Evolutionary conservation across 2,329 filamentous ascomycete genomes (phyloP).

Genomic region (Dendrostoma leiphaemia): DNA sequence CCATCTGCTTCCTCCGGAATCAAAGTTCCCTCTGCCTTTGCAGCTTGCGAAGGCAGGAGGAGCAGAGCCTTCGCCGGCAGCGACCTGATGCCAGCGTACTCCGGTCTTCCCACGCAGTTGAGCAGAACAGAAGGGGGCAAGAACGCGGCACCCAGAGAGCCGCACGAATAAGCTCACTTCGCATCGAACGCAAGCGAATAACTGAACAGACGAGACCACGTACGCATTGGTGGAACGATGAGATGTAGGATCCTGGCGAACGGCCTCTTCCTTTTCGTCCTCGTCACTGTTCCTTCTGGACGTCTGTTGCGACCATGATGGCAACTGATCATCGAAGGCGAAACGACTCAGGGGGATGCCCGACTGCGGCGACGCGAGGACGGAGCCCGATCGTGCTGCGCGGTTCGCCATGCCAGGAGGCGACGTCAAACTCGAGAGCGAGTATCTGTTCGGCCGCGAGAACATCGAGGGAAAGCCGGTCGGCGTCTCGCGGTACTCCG

Average conservation of each 20-base stretch:
- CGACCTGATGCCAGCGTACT: neutral
- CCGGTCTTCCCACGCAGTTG: neutral
- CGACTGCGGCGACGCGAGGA: conserved; percentile 74
- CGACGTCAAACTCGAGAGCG: conserved; percentile 81
- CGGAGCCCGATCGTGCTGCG: conserved; percentile 72
- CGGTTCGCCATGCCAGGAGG: conserved; percentile 74
- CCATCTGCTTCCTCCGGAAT: neutral
- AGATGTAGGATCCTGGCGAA: conserved; percentile 66
- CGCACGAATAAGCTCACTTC: too few species aligned
- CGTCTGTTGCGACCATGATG: conserved; percentile 81
- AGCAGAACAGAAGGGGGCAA: too few species aligned
- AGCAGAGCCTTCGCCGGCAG: neutral
- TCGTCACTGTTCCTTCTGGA: conserved; percentile 90
- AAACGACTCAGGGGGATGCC: conserved; percentile 56
- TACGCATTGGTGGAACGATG: conserved; percentile 76
- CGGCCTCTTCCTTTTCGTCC: conserved; percentile 77
- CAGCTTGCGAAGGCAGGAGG: neutral
- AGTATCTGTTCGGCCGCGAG: conserved; percentile 83
- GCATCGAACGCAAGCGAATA: neutral
- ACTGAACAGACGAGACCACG: conserved; percentile 42
- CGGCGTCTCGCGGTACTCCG: conserved; percentile 76
- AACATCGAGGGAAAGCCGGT: conserved; percentile 76
- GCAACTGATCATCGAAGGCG: conserved; percentile 62
- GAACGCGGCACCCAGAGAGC: too few species aligned
- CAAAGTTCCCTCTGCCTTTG: neutral